Evolutionary conservation across 2,329 filamentous ascomycete genomes (phyloP), one percentile per base, ranked within the genome.

Genomic region (Colletotrichum kahawae): DNA sequence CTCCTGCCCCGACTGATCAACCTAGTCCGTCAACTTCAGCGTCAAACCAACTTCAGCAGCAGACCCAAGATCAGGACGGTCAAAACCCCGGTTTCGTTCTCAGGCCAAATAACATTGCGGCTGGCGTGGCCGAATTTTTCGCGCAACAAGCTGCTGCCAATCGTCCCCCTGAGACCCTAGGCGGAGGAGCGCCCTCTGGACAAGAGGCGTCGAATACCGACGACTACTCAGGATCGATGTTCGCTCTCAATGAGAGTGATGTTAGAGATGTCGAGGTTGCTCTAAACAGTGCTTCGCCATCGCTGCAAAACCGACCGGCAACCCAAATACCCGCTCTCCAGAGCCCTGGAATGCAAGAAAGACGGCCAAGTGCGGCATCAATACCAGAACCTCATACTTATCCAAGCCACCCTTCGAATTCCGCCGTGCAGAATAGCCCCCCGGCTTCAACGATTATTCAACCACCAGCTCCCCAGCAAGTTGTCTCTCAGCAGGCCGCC

Each of bases 1-100:
- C 93, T 16, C 92, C 92, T 36, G 88, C 91, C 14, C 88, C 90
- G 13, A 93, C 91, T 80, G 90, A 93, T 77, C 91, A 92, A 76
- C 85, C 87, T 18, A 91, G 89, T 79, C 89, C 89, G 29, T 81
- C 81, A 76, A 75, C 83, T 71, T 80, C 83, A 75, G 82, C 78
- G 71, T 14, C 74, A 43, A 24, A 54, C 60, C 27, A 75, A 70
- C 24, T 65, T 81, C 69, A 77, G 65, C 78, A 88, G 3, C 90
- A 90, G 74, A 79, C 13, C 29, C 67, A 54, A 24, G n/a, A 36
- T 8, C 72, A 56, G 33, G 34, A 54, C 57, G 10, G 43, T 34
- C 12, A 9, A 24, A 33, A 33, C 10, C 21, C 16, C 43, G 38
- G 18, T 16, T 18, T 21, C 27, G 18, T 21, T 33, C 57, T 62